Conservation (phyloP, 352 stramenopile genomes). For the Thalassiosira oceanica region DNA sequence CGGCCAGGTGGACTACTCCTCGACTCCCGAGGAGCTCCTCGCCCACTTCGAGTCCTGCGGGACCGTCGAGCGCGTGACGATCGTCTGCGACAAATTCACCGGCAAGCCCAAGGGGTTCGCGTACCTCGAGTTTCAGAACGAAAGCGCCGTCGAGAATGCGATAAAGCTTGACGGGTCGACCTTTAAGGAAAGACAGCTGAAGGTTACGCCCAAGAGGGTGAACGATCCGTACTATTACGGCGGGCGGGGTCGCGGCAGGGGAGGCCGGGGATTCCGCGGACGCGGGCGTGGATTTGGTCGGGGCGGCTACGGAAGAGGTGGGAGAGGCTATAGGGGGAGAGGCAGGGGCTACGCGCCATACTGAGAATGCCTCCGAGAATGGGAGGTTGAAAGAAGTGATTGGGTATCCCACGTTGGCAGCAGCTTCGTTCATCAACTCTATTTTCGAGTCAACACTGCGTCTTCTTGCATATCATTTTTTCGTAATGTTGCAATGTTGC, state of each 20-base stretch:
- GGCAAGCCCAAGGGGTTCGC: slow-evolving; percentile 84
- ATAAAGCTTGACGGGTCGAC: slow-evolving; percentile 73
- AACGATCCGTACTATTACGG: slow-evolving; percentile 65
- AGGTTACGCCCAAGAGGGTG: slow-evolving; percentile 67
- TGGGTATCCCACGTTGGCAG: too few relatives aligned
- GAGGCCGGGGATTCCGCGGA: slow-evolving; percentile 37
- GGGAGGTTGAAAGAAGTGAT: too few relatives aligned
- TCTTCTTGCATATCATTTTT: too few relatives aligned
- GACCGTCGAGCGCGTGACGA: slow-evolving; percentile 96
- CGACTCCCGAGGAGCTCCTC: slow-evolving; percentile 93
- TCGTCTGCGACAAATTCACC: slow-evolving; percentile 97
- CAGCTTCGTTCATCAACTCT: too few relatives aligned
- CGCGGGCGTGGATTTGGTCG: slow-evolving; percentile 21
- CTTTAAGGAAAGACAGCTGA: slow-evolving; percentile 71
- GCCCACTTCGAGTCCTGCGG: slow-evolving; percentile 95
- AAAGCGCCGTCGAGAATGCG: slow-evolving; percentile 72
- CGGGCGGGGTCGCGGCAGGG: slow-evolving; percentile 21
- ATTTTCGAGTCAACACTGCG: too few relatives aligned
- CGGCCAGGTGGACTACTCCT: slow-evolving; percentile 95
- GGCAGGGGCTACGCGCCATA: too few relatives aligned
- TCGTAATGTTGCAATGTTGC: too few relatives aligned
- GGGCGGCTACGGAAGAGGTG: slow-evolving; percentile 19
- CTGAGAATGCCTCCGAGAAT: too few relatives aligned
- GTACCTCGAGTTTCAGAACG: slow-evolving; percentile 74
- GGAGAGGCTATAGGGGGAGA: neutral